These are phyloP conservation scores for Trichosporon sp. DNA, from an alignment of 1,284 basidiomycete genomes.

Conservation along the genomic window DNA sequence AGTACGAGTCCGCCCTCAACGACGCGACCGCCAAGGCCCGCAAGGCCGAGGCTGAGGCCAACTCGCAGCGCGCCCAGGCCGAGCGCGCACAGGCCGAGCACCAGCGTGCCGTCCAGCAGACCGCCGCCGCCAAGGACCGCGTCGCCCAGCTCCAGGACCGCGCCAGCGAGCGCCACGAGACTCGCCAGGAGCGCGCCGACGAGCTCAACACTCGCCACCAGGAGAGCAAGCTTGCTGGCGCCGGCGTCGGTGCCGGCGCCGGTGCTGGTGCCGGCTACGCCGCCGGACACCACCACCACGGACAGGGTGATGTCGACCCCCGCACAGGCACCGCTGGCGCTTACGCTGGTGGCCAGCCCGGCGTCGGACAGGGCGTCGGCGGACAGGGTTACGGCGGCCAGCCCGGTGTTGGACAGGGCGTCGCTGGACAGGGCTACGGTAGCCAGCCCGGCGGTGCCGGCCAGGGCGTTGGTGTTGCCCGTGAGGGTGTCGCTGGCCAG, in stretches of 20 bases:
- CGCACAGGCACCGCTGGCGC: not conserved
- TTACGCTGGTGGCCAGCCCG: not conserved
- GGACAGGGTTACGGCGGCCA: not conserved
- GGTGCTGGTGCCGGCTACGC: conserved; percentile 13
- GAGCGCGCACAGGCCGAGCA: not conserved
- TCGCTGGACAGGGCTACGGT: not conserved
- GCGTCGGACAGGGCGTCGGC: not conserved
- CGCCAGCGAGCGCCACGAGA: too few relatives aligned
- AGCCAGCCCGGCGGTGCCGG: not conserved
- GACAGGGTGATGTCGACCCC: not conserved
- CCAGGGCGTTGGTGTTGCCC: not conserved
- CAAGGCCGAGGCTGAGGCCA: conserved; percentile 10
- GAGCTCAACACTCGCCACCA: not conserved
- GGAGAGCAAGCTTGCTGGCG: not conserved
- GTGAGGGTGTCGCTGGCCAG: not conserved
- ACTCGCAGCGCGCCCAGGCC: not conserved
- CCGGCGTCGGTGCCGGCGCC: not conserved
- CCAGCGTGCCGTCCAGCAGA: conserved; percentile 7
- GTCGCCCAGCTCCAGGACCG: too few relatives aligned
- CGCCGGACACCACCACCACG: conserved; percentile 13
- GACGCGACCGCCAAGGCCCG: conserved; percentile 11
- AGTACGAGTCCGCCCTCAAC: conserved; percentile 8
- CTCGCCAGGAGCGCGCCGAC: too few relatives aligned
- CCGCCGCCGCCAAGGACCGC: not conserved
- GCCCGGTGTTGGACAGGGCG: not conserved